Evolutionary conservation across 2,329 filamentous ascomycete genomes (phyloP), one percentile per base, ranked within the genome.

Genomic region (Raffaelea deltoideospora): DNA sequence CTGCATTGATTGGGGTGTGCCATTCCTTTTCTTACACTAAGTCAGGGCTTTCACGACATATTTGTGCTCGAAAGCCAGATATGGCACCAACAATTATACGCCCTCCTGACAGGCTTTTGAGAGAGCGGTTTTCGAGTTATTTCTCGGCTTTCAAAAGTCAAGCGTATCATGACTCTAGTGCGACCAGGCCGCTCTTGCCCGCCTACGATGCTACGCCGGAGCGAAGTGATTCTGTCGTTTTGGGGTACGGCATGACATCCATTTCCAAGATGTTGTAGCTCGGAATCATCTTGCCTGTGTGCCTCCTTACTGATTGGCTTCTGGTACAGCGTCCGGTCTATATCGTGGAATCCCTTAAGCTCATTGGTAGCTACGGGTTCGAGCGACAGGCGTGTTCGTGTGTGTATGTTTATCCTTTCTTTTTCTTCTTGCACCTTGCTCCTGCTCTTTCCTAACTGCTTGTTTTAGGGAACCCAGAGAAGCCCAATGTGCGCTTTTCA

Each of bases 261-360:
- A n/a, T n/a, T n/a, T n/a, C n/a, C n/a, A n/a, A n/a, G n/a, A n/a
- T 19, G 38, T 11, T 23, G 4, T 27, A n/a, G n/a, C n/a, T n/a
- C n/a, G n/a, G n/a, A n/a, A n/a, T n/a, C n/a, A n/a, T n/a, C n/a
- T n/a, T n/a, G n/a, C n/a, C n/a, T n/a, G n/a, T n/a, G n/a, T 22
- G 22, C n/a, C 10, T 26, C 27, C 24, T 14, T n/a, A 18, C 21
- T n/a, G 20, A 29, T 34, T 23, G 19, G 28, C n/a, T 15, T 4
- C n/a, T 30, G 15, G 23, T 39, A 37, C 45, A 85, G 79, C 44
- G 67, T 92, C 39, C 76, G 82, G 29, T 79, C 80, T 2, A 77
- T 96, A 45, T 78, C 82, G 28, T 96, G 88, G 88, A 94, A 88
- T 45, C 83, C 87, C 0, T 65, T 83, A 0, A 86, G 88, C 24